phyloP scores from a whole-genome alignment of 1,284 basidiomycete genomes.

The Apiotrichum porosum region DNA sequence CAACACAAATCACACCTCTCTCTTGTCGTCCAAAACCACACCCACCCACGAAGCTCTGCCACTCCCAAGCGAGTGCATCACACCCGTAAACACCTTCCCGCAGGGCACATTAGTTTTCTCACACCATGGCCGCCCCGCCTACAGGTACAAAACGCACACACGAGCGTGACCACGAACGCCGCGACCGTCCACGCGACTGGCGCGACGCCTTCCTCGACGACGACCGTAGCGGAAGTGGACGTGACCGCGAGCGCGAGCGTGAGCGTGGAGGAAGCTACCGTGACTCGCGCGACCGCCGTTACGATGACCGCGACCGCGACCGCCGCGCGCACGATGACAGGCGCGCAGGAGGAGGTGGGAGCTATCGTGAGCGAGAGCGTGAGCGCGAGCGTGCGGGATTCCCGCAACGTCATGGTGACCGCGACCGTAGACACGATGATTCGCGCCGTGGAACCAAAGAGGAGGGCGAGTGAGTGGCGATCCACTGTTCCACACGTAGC shows the following conservation, averaged over 20 bases:
- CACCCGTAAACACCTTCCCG: conserved; percentile 11
- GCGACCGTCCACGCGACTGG: conserved; percentile 66
- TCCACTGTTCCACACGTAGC: too few species aligned
- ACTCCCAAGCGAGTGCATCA: too few species aligned
- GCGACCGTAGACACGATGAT: conserved; percentile 25
- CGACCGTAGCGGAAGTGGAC: conserved; percentile 1
- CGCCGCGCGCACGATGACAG: neutral
- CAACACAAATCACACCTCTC: neutral
- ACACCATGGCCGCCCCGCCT: conserved; percentile 13
- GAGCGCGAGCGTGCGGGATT: conserved; percentile 22
- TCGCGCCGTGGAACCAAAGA: conserved; percentile 20
- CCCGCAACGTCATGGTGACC: conserved; percentile 28
- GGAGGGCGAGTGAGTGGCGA: conserved; percentile 44
- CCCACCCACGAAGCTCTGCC: too few species aligned
- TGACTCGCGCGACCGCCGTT: conserved; percentile 15
- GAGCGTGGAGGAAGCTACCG: conserved; percentile 1
- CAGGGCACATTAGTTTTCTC: conserved; percentile 6
- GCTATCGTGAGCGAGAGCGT: conserved; percentile 28
- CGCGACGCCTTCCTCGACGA: conserved; percentile 61
- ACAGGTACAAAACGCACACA: conserved; percentile 12
- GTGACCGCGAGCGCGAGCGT: conserved; percentile 8
- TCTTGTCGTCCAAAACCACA: neutral
- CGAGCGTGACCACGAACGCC: conserved; percentile 43
- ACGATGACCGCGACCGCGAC: conserved; percentile 6
- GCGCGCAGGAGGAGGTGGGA: conserved; percentile 1